Evolutionary conservation across 345 rosid species (phyloP).

Genomic region (Erysimum cheiranthoides): DNA sequence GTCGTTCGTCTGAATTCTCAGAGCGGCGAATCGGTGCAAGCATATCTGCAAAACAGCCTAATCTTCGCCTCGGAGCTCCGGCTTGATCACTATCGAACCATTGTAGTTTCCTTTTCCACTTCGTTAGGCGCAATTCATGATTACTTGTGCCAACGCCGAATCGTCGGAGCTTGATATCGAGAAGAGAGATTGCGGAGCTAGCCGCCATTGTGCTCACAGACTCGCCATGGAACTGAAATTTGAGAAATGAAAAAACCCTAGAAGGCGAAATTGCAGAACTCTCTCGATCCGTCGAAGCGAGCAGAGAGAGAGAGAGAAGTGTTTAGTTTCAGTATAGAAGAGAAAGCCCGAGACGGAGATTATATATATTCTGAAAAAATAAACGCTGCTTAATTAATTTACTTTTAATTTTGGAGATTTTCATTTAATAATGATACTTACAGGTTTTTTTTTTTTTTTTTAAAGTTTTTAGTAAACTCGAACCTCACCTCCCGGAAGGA

Average conservation of each 20-base stretch:
- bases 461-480: too few species aligned
- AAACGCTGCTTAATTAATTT: too few species aligned
- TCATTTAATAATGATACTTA: too few species aligned
- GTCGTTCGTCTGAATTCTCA: slow-evolving; percentile 67
- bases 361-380: not conserved
- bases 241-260: slow-evolving; percentile 39
- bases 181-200: slow-evolving; percentile 62
- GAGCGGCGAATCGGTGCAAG: slow-evolving; percentile 59
- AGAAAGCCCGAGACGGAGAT: not conserved
- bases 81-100: slow-evolving; percentile 34
- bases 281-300: slow-evolving; percentile 15
- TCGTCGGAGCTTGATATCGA: slow-evolving; percentile 58
- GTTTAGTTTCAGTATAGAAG: not conserved
- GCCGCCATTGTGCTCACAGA: slow-evolving; percentile 62
- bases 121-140: slow-evolving; percentile 44
- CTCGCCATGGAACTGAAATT: slow-evolving; percentile 48
- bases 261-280: not conserved
- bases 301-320: slow-evolving; percentile 17
- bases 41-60: slow-evolving; percentile 66
- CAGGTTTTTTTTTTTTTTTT: too few species aligned
- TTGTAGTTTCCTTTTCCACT: slow-evolving; percentile 49
- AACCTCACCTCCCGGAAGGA: too few species aligned
- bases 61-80: slow-evolving; percentile 35
- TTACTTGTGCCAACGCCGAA: slow-evolving; percentile 24
- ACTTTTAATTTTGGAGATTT: too few species aligned